Base-by-base conservation (phyloP, 2,329 filamentous ascomycete genomes). In the Didymellaceae sp. region DNA sequence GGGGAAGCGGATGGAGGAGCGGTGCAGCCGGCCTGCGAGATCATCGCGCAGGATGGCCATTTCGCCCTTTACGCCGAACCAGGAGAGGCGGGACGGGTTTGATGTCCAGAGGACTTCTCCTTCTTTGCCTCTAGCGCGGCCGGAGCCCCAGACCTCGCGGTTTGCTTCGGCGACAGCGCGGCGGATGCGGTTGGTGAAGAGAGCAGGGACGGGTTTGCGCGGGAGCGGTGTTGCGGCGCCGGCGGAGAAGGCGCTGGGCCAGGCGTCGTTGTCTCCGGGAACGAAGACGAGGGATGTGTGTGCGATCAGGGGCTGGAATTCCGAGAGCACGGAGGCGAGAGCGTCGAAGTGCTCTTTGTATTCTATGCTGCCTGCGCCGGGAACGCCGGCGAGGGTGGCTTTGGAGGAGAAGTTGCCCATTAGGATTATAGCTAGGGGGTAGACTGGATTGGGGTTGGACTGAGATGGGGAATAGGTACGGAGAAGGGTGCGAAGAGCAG, bases 271-370 rank as follows among this genome's bases (percentile, higher is more conserved):
- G 74, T 97, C 93, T 22, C 94, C 94, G 0, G 94, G 94, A 0
- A 97, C 89, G 67, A 99, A 96, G 24, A 96, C 80, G 70, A 97
- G 96, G 0, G 89, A 93, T 5, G 89, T 87, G 20, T 83, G 82
- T 48, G 88, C 87, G 33, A 97, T 82, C 11, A 99, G 81, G 1
- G 83, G 80, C 3, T 91, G 90, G 66, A 91, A 97, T 60, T 97
- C 91, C 6, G 89, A 81, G 5, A 99, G 81, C 1, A 90, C 82
- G 2, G 87, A 86, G 3, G 94, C 93, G 10, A 99, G 82, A 7
- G 86, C 85, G 74, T 99, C 91, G 71, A 97, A 97, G 70, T 89
- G 88, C 74, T 97, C 94, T 77, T 97, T 97, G 77, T 96, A 97
- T 75, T 96, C 91, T 61, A 97, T 92, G 72, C 90, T 93, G 28